These are phyloP conservation scores for Xylariaceae sp. DNA, from an alignment of 2,329 filamentous ascomycete genomes.

Conservation along the genomic window DNA sequence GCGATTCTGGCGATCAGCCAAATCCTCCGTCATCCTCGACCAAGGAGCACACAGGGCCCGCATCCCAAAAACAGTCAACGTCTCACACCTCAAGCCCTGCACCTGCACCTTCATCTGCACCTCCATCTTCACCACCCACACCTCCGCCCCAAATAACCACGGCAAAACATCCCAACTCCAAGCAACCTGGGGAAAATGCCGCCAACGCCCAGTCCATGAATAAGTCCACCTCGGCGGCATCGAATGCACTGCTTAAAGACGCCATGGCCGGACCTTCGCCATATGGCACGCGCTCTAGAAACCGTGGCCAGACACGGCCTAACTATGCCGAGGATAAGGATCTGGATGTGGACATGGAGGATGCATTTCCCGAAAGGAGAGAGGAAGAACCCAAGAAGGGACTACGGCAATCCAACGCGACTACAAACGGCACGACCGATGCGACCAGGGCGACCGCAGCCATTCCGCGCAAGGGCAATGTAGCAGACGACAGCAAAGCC, in stretches of 20 bases:
- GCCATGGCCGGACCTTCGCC: constrained; percentile 55
- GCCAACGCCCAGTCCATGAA: constrained; percentile 44
- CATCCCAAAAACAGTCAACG: constrained; percentile 27
- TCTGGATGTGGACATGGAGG: constrained; percentile 79
- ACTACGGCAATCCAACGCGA: constrained; percentile 42
- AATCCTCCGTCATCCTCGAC: constrained; percentile 33
- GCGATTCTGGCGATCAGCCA: constrained; percentile 32
- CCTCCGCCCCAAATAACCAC: constrained; percentile 9
- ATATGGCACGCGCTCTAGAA: constrained; percentile 92
- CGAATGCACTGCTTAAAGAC: constrained; percentile 47
- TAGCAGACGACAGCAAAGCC: constrained; percentile 27
- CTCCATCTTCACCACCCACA: constrained; percentile 2
- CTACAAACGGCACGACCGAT: constrained; percentile 29
- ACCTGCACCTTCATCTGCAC: constrained; percentile 18
- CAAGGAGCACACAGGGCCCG: constrained; percentile 28
- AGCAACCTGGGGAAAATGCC: constrained; percentile 28
- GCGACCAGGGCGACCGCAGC: constrained; percentile 26
- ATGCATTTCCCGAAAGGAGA: constrained; percentile 56
- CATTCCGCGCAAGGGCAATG: constrained; percentile 39
- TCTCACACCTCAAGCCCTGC: constrained; percentile 29
- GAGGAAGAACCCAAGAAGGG: constrained; percentile 56
- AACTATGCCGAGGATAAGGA: constrained; percentile 97
- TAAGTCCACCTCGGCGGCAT: constrained; percentile 43
- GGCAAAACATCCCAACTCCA: constrained; percentile 21
- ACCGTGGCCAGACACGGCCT: constrained; percentile 74